These are phyloP conservation scores for Fusarium sulawesiense DNA, from an alignment of 2,329 filamentous ascomycete genomes.

Conservation along the genomic window DNA sequence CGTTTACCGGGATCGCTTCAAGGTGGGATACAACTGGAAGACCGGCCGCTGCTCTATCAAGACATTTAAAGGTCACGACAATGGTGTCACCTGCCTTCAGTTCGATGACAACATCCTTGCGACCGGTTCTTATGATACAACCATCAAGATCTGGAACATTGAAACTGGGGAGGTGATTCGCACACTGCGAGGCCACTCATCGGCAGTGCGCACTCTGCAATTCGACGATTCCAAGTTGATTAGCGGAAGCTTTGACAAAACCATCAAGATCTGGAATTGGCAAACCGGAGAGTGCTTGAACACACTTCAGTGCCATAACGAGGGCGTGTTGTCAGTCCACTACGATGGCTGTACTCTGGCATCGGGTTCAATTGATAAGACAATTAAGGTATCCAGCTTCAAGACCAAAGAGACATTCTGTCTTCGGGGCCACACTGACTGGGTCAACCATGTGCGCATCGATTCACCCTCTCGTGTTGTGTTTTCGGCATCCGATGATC, in stretches of 20 bases:
- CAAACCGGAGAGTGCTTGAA: constrained; percentile 87
- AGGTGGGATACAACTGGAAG: constrained; percentile 97
- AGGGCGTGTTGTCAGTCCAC: constrained; percentile 87
- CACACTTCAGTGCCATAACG: constrained; percentile 81
- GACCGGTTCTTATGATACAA: constrained; percentile 94
- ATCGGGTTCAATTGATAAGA: constrained; percentile 89
- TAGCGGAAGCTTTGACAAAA: constrained; percentile 87
- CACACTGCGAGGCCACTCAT: constrained; percentile 85
- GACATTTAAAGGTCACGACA: constrained; percentile 85
- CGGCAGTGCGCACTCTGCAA: constrained; percentile 87
- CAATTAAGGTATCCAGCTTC: constrained; percentile 93
- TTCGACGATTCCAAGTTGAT: constrained; percentile 94
- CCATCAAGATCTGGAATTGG: constrained; percentile 97
- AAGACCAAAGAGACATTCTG: constrained; percentile 82
- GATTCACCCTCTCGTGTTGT: constrained; percentile 85
- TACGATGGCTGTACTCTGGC: constrained; percentile 87
- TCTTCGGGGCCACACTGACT: constrained; percentile 87
- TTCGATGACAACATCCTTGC: constrained; percentile 91
- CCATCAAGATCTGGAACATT: constrained; percentile 96
- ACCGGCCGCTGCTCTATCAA: constrained; percentile 88
- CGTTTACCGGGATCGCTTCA: constrained; percentile 94
- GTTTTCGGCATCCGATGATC: constrained; percentile 93
- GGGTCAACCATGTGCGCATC: constrained; percentile 95
- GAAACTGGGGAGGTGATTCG: constrained; percentile 86
- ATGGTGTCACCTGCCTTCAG: constrained; percentile 69